These are phyloP conservation scores for Viola pubescens DNA, from an alignment of 441 rosid species.

Conservation along the genomic window DNA sequence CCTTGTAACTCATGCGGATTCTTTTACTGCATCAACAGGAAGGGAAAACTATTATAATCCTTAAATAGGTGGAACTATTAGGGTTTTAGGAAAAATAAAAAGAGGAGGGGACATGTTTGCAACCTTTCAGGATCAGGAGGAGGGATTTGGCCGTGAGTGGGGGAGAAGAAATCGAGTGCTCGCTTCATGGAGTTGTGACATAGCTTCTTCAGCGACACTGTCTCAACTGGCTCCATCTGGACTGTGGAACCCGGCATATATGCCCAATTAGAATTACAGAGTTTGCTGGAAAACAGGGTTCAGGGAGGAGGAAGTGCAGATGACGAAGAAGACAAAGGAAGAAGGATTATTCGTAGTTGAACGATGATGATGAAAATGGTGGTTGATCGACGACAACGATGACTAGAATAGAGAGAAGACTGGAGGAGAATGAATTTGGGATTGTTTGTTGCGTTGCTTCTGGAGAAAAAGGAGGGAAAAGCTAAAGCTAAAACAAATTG, in stretches of 20 bases:
- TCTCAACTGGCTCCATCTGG: constrained; percentile 86
- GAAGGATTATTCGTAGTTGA: too few relatives aligned
- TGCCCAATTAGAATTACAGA: too few relatives aligned
- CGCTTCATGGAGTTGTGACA: constrained; percentile 83
- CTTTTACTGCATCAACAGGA: constrained; percentile 48
- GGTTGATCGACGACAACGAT: too few relatives aligned
- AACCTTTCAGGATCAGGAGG: constrained; percentile 81
- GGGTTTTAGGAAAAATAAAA: constrained; percentile 8
- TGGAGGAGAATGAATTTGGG: too few relatives aligned
- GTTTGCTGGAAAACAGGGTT: too few relatives aligned
- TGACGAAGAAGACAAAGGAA: too few relatives aligned
- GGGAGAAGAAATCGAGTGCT: constrained; percentile 76
- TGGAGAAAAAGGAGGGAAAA: too few relatives aligned
- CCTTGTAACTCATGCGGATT: constrained; percentile 84
- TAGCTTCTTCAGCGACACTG: constrained; percentile 87
- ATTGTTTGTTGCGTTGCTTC: too few relatives aligned
- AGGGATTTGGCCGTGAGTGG: constrained; percentile 61
- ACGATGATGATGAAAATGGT: too few relatives aligned
- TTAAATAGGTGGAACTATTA: neutral
- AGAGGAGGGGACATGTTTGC: constrained; percentile 1
- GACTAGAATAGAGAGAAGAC: too few relatives aligned
- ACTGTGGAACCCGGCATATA: constrained; percentile 43
- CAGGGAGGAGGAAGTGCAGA: too few relatives aligned
- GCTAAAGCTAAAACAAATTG: too few relatives aligned
- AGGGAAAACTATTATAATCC: neutral